Conservation (phyloP, 768 basidiomycete genomes). For the Phanerochaete carnosa region DNA sequence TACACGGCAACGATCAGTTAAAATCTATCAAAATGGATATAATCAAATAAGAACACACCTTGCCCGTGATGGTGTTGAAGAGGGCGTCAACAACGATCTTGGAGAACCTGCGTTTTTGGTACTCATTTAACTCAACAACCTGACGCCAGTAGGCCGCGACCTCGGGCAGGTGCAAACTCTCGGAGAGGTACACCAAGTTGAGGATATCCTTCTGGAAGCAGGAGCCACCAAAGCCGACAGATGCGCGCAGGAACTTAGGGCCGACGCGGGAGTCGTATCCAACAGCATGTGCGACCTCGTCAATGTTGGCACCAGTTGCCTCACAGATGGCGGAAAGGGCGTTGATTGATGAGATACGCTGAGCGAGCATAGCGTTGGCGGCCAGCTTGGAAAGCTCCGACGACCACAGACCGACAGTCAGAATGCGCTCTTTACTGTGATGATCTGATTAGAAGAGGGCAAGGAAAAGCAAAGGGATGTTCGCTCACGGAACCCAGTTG, state of each 20-base stretch:
- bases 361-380: conserved; percentile 98
- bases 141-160: conserved; percentile 98
- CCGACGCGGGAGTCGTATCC: conserved; percentile 93
- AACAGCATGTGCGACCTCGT: conserved; percentile 93
- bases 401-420: conserved; percentile 97
- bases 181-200: conserved; percentile 95
- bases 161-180: conserved; percentile 92
- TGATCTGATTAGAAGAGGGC: background rate
- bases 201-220: conserved; percentile 99
- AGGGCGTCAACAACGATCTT: conserved; percentile 95
- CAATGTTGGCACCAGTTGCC: conserved; percentile 97
- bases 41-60: conserved; percentile 45
- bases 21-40: background rate
- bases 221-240: conserved; percentile 95
- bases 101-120: conserved; percentile 95
- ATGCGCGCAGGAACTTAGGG: conserved; percentile 91
- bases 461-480: conserved; percentile 3
- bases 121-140: conserved; percentile 98
- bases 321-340: conserved; percentile 98
- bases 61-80: conserved; percentile 97
- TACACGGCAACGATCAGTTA: conserved; percentile 20
- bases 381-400: conserved; percentile 98
- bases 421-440: conserved; percentile 64
- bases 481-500: conserved; percentile 92
- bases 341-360: conserved; percentile 97